Conservation (phyloP, 306 rosid genomes). For the Fagus sylvatica region DNA sequence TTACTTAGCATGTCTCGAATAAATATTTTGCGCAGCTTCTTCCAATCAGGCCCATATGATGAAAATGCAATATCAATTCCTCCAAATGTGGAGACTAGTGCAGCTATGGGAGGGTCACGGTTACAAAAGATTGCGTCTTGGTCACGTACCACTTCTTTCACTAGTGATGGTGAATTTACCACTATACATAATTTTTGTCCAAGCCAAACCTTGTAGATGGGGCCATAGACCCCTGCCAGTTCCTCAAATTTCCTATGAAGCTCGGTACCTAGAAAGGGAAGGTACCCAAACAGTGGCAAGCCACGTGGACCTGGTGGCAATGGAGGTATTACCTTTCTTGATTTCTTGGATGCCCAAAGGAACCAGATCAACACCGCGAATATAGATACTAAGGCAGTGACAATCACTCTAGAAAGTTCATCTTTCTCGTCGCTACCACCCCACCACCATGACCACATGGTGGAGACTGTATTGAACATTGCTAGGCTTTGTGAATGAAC, state of each 20-base stretch:
- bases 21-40: constrained; percentile 28
- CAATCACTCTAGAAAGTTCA: too few species aligned
- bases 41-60: constrained; percentile 31
- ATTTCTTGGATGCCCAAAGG: neutral
- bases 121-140: constrained; percentile 34
- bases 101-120: constrained; percentile 18
- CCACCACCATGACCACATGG: too few species aligned
- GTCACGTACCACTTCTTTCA: constrained; percentile 31
- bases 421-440: too few species aligned
- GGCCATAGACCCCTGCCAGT: constrained; percentile 25
- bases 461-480: too few species aligned
- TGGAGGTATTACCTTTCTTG: neutral
- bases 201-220: constrained; percentile 29
- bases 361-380: neutral
- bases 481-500: too few species aligned
- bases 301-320: constrained; percentile 42
- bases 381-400: too few species aligned
- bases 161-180: constrained; percentile 18
- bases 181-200: constrained; percentile 17
- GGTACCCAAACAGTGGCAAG: constrained; percentile 34
- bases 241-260: constrained; percentile 28
- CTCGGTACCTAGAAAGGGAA: constrained; percentile 29
- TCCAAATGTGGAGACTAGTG: constrained; percentile 1
- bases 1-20: constrained; percentile 26
- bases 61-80: constrained; percentile 18